Base-by-base conservation (phyloP, 2,329 filamentous ascomycete genomes). In the Paecilomyces variotii region DNA sequence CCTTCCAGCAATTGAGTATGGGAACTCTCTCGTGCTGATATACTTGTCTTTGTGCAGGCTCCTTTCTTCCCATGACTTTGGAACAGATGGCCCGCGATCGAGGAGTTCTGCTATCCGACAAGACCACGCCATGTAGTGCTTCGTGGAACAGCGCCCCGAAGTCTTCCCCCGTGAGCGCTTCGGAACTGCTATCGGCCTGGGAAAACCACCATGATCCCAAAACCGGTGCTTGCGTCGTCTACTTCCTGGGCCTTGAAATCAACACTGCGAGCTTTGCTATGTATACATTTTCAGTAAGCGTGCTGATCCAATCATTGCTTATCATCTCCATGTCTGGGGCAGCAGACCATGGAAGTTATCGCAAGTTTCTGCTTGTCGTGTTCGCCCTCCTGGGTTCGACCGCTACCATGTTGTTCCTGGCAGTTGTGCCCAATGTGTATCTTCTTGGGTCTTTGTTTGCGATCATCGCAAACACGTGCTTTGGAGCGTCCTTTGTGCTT, bases 211-310 rank as follows among this genome's bases (percentile, higher is more conserved):
- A 35, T 7, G 57, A 56, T 51, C 63, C 65, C 66, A 72, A 65
- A 63, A 79, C 64, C 50, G 81, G 80, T 54, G 90, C 95, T 71
- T 99, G 94, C 70, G 80, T 97, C 60, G 85, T 97, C 60, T 84
- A 87, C 63, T 79, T 97, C 4, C 78, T 96, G 26, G 93, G 93
- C 4, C 74, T 89, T 60, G 87, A 96, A 68, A 87, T 99, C 76
- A 97, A 97, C 74, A 97, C 93, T 0, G 92, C 93, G 35, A 95
- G 90, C 73, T 97, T 97, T 73, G 93, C 91, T 71, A 96, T 97
- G 91, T 97, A 97, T 76, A 97, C 91, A 1, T 99, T 99, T 75
- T 96, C 91, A 59, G 80, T 95, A 68, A 95, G 90, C 71, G 94
- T 99, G 1, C 75, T 97, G 24, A 74, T 97, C 10, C 94, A 99